These are phyloP conservation scores for Stygiomarasmius scandens DNA, from an alignment of 1,284 basidiomycete species.

Conservation along the genomic window DNA sequence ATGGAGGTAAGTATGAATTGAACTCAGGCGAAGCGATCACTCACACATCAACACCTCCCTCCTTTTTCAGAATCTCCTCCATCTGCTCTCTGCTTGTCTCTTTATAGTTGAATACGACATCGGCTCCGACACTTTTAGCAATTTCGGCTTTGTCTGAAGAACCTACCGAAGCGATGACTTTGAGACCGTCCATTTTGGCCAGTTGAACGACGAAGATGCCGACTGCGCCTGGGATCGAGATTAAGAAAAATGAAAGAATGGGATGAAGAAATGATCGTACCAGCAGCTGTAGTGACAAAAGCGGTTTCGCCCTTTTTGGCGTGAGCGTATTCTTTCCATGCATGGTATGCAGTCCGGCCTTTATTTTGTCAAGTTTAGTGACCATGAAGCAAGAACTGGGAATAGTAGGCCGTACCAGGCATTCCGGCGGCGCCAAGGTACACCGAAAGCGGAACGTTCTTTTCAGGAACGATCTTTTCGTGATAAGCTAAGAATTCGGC, in stretches of 20 bases:
- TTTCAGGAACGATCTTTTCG: constrained; percentile 26
- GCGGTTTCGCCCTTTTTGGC: constrained; percentile 52
- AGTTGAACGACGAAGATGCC: constrained; percentile 48
- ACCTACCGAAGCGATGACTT: constrained; percentile 68
- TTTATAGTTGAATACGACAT: constrained; percentile 81
- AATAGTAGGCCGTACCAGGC: constrained; percentile 30
- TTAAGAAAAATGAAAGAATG: neutral
- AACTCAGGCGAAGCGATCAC: constrained; percentile 13
- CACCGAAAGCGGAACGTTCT: constrained; percentile 31
- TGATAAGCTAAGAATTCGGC: constrained; percentile 9
- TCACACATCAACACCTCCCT: constrained; percentile 60
- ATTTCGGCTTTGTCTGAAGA: constrained; percentile 60
- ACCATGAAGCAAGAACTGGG: neutral
- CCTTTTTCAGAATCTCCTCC: constrained; percentile 53
- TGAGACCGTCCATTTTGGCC: constrained; percentile 53
- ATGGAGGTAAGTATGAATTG: neutral
- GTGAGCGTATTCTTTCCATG: constrained; percentile 35
- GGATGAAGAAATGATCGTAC: constrained; percentile 31
- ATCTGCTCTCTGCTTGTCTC: constrained; percentile 41
- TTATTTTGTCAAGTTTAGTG: neutral
- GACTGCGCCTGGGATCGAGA: constrained; percentile 26
- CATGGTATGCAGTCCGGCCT: constrained; percentile 43
- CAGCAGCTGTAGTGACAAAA: constrained; percentile 58
- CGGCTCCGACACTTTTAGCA: constrained; percentile 59
- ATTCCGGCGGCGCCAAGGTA: constrained; percentile 41